These are phyloP conservation scores for Hortaea sp. DNA, from an alignment of 2,329 filamentous ascomycete species.

Conservation along the genomic window DNA sequence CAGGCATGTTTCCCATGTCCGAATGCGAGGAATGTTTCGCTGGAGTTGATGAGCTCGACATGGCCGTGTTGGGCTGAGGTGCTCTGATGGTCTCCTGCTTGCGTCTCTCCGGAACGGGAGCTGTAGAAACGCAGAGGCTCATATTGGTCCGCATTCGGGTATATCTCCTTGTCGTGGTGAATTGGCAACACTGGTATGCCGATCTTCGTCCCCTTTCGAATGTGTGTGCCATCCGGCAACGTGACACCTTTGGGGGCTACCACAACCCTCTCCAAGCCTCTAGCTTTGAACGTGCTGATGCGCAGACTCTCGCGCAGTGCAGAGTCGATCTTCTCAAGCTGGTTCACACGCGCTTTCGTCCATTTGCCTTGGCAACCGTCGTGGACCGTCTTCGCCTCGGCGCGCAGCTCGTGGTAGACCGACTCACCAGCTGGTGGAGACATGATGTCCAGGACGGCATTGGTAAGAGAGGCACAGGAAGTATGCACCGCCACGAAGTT, in stretches of 20 bases:
- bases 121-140: conserved; percentile 24
- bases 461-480: conserved; percentile 43
- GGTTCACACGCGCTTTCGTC: conserved; percentile 15
- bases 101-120: conserved; percentile 9
- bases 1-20: conserved; percentile 24
- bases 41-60: conserved; percentile 13
- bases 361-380: conserved; percentile 9
- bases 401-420: conserved; percentile 16
- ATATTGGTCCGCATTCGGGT: conserved; percentile 16
- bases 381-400: conserved; percentile 18
- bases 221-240: conserved; percentile 14
- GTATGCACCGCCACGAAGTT: conserved; percentile 53
- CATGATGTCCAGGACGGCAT: conserved; percentile 40
- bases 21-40: conserved; percentile 21
- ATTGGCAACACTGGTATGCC: conserved; percentile 1
- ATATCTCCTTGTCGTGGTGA: conserved; percentile 23
- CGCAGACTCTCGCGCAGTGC: conserved; percentile 25
- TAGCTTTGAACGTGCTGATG: conserved; percentile 13
- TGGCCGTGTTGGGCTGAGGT: not conserved
- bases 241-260: conserved; percentile 17
- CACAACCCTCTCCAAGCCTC: conserved; percentile 18
- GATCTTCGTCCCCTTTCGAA: conserved; percentile 13
- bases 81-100: not conserved
- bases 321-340: conserved; percentile 19
- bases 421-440: conserved; percentile 22